phyloP scores from a whole-genome alignment of 208 protist species.

The Wallacemonas sp. region DNA sequence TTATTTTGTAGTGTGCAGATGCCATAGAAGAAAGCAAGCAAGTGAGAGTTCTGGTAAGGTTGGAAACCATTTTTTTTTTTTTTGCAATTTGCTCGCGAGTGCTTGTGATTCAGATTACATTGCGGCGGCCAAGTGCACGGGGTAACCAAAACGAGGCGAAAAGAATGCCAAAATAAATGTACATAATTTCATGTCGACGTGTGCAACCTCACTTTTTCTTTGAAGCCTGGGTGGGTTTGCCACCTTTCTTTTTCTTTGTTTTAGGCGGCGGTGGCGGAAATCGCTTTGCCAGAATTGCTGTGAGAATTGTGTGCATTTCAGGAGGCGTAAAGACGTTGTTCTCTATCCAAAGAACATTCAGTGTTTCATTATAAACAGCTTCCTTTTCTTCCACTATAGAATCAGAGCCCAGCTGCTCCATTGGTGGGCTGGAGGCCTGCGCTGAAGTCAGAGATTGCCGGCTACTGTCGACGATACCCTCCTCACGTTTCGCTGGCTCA shows the following conservation, averaged over 20 bases:
- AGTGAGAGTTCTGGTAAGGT: no score
- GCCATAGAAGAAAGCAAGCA: no score
- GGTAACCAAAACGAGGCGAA: no score
- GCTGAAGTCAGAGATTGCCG: background rate
- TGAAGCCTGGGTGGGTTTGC: background rate
- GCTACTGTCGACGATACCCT: background rate
- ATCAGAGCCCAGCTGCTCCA: background rate
- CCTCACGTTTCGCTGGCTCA: background rate
- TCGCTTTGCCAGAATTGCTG: conserved; percentile 44
- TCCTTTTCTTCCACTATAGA: background rate
- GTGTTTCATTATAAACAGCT: conserved; percentile 32
- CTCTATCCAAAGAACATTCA: conserved; percentile 62
- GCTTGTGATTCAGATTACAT: background rate
- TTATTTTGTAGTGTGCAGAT: no score
- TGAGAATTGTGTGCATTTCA: conserved; percentile 39
- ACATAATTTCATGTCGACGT: background rate
- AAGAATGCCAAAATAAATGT: no score
- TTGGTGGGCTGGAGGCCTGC: no score
- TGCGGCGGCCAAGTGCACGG: no score
- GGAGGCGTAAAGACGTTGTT: conserved; percentile 45
- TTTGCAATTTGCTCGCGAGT: background rate
- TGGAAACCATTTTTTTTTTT: background rate
- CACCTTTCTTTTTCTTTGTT: conserved; percentile 36
- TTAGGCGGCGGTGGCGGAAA: conserved; percentile 48
- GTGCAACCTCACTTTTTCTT: conserved; percentile 14